Base-by-base conservation (phyloP, 768 basidiomycete species). In the Boletus patriciae region DNA sequence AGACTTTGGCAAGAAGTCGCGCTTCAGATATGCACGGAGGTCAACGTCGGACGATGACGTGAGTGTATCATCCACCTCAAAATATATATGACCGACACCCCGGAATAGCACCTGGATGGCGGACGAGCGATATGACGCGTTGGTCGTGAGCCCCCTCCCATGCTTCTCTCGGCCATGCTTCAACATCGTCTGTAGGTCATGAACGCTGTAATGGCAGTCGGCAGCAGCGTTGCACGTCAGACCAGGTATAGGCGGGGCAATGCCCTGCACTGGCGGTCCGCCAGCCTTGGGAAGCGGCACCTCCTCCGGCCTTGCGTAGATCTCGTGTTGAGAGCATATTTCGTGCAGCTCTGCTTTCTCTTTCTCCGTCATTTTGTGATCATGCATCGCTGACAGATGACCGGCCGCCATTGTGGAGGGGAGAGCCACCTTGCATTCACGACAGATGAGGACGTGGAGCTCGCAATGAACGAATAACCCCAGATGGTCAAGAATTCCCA, bases 81-180 rank as follows among this genome's bases (percentile, higher is more conserved):
- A 57, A 27, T 41, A 57, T 16, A 34, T 6, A 4, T n/a, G 31
- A 6, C 50, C 45, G 10, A 47, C 15, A 3, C 56, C 27, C 4
- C 9, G 29, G 34, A 56, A 56, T 61, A 67, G 15, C 63, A 52
- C 3, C 63, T 52, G 56, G 9, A 57, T 3, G 1, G 11, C 19
- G 3, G 45, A 41, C 2, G 16, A 19, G 12, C 40, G 40, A 37
- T 36, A 15, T 5, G 8, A 3, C 11, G 6, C n/a, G 3, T 46
- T 52, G 31, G 10, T 34, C 34, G 6, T 12, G 10, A 57, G 15
- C 18, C 34, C 29, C 23, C 36, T 27, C 2, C 43, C 48, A 29
- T 50, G 48, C 48, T 44, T 45, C 54, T 55, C 48, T 23, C 36
- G 21, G 10, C 43, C 27, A 13, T 56, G 55, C 29, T 46, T 56